Base-by-base conservation (phyloP, 2,329 filamentous ascomycete species). In the Trichoderma oligosporum region DNA sequence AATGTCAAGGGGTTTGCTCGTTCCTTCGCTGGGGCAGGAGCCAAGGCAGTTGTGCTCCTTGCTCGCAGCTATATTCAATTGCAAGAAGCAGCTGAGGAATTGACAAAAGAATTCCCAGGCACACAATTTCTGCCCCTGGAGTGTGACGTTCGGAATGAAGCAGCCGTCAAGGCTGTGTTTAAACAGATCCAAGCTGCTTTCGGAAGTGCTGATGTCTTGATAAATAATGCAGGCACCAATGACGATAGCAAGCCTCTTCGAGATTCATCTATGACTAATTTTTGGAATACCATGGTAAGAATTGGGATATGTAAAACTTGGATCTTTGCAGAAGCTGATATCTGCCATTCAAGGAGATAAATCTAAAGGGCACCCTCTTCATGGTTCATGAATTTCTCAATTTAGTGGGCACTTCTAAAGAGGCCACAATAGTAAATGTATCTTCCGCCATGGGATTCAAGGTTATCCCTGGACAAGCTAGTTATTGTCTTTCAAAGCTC, bases 341-440 rank as follows among this genome's bases (percentile, higher is more conserved):
- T 4, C 7, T 18, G 27, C 44, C n/a, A 29, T 16, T n/a, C 5
- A 22, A 53, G 55, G 55, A 53, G 20, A 25, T 53, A 2, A 57
- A 57, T 24, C n/a, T 57, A 11, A 57, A 52, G 22, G 55, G 55
- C 18, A 8, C 46, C 2, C 31, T 57, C 29, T 22, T 57, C 12
- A 27, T 51, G 35, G 36, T 25, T 3, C 45, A 57, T 3, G 45
- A 25, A 14, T 45, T 53, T 14, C 55, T 57, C 20, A 51, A 45
- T n/a, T 11, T 53, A 14, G 27, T 38, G 22, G 45, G 45, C 7
- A 42, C 45, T 3, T 25, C 47, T 1, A 45, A 52, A 6, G 20
- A 29, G 22, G 47, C 55, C 7, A 57, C 36, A n/a, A 14, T 57
- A 9, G 20, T 57, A 27, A 57, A 57, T 6, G 20, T 53, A 5